Percentiles rank a stretch among this genome's conserved stretches.
phyloP scores from a whole-genome alignment of 106 monocot species.

The Dactylorhiza incarnata region DNA sequence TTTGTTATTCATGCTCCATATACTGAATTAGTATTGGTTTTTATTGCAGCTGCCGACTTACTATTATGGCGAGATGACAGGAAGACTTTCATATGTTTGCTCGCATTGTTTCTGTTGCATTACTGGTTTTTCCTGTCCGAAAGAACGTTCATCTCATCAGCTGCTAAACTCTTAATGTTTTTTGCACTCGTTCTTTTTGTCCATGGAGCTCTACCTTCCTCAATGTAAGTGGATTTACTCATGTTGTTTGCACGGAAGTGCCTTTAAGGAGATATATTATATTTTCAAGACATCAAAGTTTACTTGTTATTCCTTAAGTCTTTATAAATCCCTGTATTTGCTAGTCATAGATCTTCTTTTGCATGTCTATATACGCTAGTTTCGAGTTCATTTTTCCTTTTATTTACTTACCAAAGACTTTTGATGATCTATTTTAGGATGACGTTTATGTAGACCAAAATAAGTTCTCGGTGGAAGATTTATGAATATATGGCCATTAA shows the following conservation, averaged over 20 bases:
- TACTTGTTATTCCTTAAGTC: neutral
- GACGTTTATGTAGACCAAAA: no score
- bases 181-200: conserved; percentile 45
- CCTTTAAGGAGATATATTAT: conserved; percentile 1
- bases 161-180: conserved; percentile 53
- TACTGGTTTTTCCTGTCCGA: conserved; percentile 81
- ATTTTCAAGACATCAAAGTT: neutral
- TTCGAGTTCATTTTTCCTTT: no score
- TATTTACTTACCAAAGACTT: no score
- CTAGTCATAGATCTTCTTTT: neutral
- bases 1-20: conserved; percentile 8
- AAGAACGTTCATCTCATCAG: conserved; percentile 67
- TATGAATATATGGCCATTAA: no score
- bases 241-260: neutral
- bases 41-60: conserved; percentile 62
- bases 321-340: neutral
- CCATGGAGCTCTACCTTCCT: conserved; percentile 56
- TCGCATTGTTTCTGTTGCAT: conserved; percentile 56
- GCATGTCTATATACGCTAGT: no score
- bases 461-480: no score
- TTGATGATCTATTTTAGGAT: no score
- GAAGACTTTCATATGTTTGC: conserved; percentile 60
- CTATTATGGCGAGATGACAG: conserved; percentile 89
- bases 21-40: conserved; percentile 8
- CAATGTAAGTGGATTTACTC: conserved; percentile 43